Percentiles rank a stretch among this genome's conserved stretches.
phyloP scores from a whole-genome alignment of 2,329 filamentous ascomycete genomes.

The Ophiostoma himal-ulmi region DNA sequence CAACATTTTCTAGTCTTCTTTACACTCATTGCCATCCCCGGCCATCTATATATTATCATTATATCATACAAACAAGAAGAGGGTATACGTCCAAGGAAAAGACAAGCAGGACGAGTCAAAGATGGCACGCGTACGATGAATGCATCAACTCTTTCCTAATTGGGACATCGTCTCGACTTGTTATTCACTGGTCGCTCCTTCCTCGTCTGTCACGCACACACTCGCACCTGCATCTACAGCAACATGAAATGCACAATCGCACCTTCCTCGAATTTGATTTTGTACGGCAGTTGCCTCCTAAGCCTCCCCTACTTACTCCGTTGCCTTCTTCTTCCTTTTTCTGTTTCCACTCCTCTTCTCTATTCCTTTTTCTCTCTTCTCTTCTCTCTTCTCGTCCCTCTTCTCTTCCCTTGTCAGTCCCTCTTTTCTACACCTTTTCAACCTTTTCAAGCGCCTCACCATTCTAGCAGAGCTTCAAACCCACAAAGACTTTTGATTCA shows the following conservation, averaged over 20 bases:
- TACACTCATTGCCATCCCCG: too few relatives aligned
- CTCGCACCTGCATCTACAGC: neutral
- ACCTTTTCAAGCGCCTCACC: neutral
- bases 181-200: constrained; percentile 47
- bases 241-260: neutral
- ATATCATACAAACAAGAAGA: too few relatives aligned
- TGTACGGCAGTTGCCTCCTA: neutral
- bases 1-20: too few relatives aligned
- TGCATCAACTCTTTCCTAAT: neutral
- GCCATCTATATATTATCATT: too few relatives aligned
- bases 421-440: neutral
- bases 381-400: neutral
- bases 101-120: neutral
- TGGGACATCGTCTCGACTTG: constrained; percentile 51
- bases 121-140: neutral
- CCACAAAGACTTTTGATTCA: neutral
- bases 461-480: neutral
- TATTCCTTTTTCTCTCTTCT: neutral
- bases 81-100: neutral
- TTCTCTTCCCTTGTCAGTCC: neutral
- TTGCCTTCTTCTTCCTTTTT: neutral
- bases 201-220: constrained; percentile 36
- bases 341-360: neutral
- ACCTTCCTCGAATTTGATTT: neutral
- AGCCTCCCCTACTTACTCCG: neutral